These are phyloP conservation scores for Erysimum cheiri DNA, from an alignment of 441 rosid genomes.

Conservation along the genomic window DNA sequence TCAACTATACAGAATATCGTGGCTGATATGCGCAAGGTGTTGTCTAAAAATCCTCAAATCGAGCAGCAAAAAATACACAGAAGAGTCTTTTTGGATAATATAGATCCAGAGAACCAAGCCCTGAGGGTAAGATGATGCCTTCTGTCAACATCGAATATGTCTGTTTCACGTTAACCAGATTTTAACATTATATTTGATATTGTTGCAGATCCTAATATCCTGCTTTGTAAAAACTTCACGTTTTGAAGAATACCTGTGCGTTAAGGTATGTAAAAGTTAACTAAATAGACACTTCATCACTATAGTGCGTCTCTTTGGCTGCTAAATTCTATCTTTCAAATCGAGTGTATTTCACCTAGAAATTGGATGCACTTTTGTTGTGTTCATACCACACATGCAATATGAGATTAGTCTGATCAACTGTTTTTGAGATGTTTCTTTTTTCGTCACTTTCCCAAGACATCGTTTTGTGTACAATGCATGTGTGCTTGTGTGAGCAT, in stretches of 20 bases:
- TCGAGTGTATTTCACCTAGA: neutral
- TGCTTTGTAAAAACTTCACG: constrained; percentile 80
- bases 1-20: constrained; percentile 54
- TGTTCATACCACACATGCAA: constrained; percentile 24
- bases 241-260: constrained; percentile 72
- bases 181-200: constrained; percentile 34
- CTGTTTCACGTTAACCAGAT: constrained; percentile 10
- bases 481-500: neutral
- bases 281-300: neutral
- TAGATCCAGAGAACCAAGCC: constrained; percentile 70
- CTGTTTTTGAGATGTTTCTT: neutral
- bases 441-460: neutral
- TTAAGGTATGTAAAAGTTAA: constrained; percentile 56
- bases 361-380: neutral
- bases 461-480: neutral
- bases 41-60: constrained; percentile 76
- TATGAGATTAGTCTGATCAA: constrained; percentile 11
- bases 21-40: constrained; percentile 81
- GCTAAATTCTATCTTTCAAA: neutral
- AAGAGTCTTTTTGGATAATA: constrained; percentile 66
- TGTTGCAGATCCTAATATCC: constrained; percentile 65
- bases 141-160: neutral
- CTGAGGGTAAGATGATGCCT: constrained; percentile 53
- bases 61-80: constrained; percentile 77
- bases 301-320: neutral